phyloP scores from a whole-genome alignment of 805 yeast species.

The Barnettozyma vustinii region DNA sequence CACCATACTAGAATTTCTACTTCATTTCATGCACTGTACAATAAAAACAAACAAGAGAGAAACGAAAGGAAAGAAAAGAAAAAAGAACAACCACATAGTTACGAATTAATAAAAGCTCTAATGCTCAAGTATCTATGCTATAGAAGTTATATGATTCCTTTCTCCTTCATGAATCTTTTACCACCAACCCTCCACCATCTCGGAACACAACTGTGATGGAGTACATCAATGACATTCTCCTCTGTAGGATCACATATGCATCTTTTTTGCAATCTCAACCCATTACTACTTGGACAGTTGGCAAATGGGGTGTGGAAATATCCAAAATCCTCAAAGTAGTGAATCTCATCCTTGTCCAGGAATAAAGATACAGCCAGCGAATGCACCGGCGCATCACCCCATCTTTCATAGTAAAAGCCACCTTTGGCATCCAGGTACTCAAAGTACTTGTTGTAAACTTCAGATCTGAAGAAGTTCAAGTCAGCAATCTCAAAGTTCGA shows the following conservation, averaged over 20 bases:
- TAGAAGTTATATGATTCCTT: slow-evolving; percentile 14
- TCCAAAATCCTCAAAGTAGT: slow-evolving; percentile 79
- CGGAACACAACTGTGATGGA: slow-evolving; percentile 55
- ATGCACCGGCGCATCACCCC: slow-evolving; percentile 97
- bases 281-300: slow-evolving; percentile 52
- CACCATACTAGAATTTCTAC: slow-evolving; percentile 28
- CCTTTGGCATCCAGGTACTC: slow-evolving; percentile 59
- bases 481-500: slow-evolving; percentile 78
- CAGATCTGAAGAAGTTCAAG: slow-evolving; percentile 63
- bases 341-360: slow-evolving; percentile 53
- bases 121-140: neutral
- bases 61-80: neutral
- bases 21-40: neutral
- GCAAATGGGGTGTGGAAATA: slow-evolving; percentile 68
- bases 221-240: slow-evolving; percentile 37
- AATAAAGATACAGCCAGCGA: slow-evolving; percentile 61
- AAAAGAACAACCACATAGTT: neutral
- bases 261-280: slow-evolving; percentile 45
- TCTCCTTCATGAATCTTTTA: slow-evolving; percentile 45
- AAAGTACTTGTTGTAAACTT: slow-evolving; percentile 57
- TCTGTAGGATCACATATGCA: slow-evolving; percentile 54
- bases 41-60: neutral
- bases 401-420: slow-evolving; percentile 80
- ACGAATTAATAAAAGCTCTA: neutral
- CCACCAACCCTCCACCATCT: slow-evolving; percentile 79